Evolutionary conservation across 768 basidiomycete genomes (phyloP).

Genomic region (Tricholoma terreum): DNA sequence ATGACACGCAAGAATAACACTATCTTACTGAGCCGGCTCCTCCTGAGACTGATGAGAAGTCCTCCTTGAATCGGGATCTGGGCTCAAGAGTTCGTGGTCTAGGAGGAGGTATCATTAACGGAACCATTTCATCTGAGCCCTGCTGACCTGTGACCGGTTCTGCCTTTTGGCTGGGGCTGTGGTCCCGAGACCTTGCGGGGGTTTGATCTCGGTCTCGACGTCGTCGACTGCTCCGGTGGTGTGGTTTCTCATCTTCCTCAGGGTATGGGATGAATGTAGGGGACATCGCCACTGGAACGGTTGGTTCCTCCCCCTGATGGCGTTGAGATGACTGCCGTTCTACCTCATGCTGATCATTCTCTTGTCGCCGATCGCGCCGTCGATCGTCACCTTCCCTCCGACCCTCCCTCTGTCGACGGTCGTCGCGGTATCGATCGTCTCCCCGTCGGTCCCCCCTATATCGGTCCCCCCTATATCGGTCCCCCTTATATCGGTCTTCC

Average conservation of each 20-base stretch:
- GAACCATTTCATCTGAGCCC: constrained; percentile 22
- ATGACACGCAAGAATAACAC: background rate
- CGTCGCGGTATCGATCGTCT: constrained; percentile 1
- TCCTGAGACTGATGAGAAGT: constrained; percentile 21
- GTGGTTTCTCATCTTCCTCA: constrained; percentile 7
- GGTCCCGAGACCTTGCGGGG: constrained; percentile 9
- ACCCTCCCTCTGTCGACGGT: background rate
- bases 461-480: constrained; percentile 4
- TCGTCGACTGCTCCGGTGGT: constrained; percentile 5
- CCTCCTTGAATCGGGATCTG: constrained; percentile 23
- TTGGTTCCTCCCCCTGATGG: constrained; percentile 2
- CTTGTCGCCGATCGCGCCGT: background rate
- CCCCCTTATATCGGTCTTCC: constrained; percentile 1
- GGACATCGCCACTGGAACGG: constrained; percentile 6
- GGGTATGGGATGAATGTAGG: constrained; percentile 16
- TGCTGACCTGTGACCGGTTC: constrained; percentile 18
- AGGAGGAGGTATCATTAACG: constrained; percentile 27
- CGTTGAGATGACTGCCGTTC: background rate
- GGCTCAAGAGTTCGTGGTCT: constrained; percentile 16
- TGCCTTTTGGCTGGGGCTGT: constrained; percentile 13
- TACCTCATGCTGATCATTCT: background rate
- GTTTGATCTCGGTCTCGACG: constrained; percentile 8
- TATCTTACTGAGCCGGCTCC: constrained; percentile 9
- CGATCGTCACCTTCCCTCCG: background rate
- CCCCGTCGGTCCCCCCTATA: constrained; percentile 3